Evolutionary conservation across 2,329 filamentous ascomycete species (phyloP), one percentile per base, ranked within the genome.

Genomic region (Hypomyces rosellus): DNA sequence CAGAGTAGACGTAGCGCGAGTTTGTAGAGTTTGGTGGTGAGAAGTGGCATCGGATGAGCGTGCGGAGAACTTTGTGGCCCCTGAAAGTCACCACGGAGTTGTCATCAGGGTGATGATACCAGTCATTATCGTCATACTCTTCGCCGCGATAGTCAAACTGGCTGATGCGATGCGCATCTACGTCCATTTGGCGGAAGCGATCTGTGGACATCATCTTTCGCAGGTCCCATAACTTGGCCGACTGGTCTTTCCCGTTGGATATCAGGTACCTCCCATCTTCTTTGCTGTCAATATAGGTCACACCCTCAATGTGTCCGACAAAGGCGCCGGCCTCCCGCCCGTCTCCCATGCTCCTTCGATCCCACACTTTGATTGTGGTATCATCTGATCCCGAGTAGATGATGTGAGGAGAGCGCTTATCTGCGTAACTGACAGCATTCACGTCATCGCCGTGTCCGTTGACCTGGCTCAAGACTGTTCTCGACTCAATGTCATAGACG

Each of bases 311-410:
- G 59, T 86, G 83, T 3, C 83, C 83, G 20, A 85, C 74, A 55
- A 86, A 86, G 1, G 80, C 82, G 11, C 82, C 82, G 0, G 80
- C 82, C 52, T 82, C 78, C 30, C 92, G 81, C 2, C 84, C 82
- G 61, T 96, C 89, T 38, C 88, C 89, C 76, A 97, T 92, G 68
- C 86, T 92, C 71, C 93, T 81, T 44, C 92, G 81, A 63, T 99
- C 93, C 93, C 93, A 99, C 2, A 99, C 89, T 63, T 96, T 95
- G 61, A 97, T 80, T 1, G 89, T 95, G 2, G 88, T 85, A 63
- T 99, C 93, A 63, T 99, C 93, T 0, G 90, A 96, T 16, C 93
- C 93, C 0, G 91, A 96, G 69, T 96, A 97, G 3, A 99, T 76
- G 54, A 97, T 92, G 64, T 99, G 91, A 1, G 93, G 92, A 0